A percentile compares a stretch with the other conserved stretches of the same genome.
These are phyloP conservation scores for Orychophragmus violaceus DNA, from an alignment of 345 rosid genomes.

Conservation along the genomic window DNA sequence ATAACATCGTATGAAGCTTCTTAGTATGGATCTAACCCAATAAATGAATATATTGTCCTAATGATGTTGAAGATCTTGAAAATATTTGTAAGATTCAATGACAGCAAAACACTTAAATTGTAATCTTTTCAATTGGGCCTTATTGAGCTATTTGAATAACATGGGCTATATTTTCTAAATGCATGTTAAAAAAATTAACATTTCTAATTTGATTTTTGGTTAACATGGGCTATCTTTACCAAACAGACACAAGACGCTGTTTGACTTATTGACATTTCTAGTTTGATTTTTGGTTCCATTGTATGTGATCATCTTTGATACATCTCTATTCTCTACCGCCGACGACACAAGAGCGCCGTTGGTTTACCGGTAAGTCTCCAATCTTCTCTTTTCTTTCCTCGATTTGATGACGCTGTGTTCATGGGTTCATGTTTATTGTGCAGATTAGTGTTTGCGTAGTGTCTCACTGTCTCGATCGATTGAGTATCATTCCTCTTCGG, in stretches of 20 bases:
- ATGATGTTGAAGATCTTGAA: background rate
- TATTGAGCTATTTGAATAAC: background rate
- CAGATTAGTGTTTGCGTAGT: slow-evolving; percentile 9
- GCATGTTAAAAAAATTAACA: background rate
- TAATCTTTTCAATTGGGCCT: background rate
- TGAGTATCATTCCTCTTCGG: background rate
- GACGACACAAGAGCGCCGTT: slow-evolving; percentile 13
- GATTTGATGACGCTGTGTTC: background rate
- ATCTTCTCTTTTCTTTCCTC: background rate
- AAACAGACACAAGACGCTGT: slow-evolving; percentile 10
- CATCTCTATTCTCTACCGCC: slow-evolving; percentile 6
- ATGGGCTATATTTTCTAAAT: background rate
- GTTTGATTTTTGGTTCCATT: background rate
- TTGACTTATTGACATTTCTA: background rate
- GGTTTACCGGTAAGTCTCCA: slow-evolving; percentile 2
- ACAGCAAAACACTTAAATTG: background rate
- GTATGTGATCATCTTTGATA: slow-evolving; percentile 14
- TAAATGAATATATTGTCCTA: slow-evolving; percentile 3
- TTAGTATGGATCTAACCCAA: background rate
- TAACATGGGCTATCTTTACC: background rate
- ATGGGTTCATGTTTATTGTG: slow-evolving; percentile 18
- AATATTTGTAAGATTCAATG: background rate
- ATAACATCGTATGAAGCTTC: background rate
- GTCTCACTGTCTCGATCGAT: background rate
- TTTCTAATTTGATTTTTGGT: background rate